Conservation (phyloP, 177 flowering plant species). For the Telopea speciosissima region DNA sequence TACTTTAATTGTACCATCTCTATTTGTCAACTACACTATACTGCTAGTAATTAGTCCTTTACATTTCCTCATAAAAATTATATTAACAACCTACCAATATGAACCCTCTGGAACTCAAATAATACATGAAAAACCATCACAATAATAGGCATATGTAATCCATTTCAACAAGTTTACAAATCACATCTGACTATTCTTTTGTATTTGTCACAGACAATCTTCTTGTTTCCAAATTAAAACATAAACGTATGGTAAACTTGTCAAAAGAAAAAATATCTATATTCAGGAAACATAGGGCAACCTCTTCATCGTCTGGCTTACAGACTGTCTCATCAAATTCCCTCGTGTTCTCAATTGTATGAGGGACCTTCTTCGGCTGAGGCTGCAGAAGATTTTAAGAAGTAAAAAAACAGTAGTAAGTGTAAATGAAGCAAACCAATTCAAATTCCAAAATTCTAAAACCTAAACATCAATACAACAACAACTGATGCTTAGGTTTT, state of each 20-base stretch:
- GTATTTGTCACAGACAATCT: not conserved
- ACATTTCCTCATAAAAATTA: too few species aligned
- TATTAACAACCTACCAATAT: too few species aligned
- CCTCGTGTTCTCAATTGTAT: constrained; percentile 90
- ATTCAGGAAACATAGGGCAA: constrained; percentile 10
- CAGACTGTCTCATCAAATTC: constrained; percentile 90
- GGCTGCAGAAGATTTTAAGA: constrained; percentile 32
- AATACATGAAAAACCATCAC: too few species aligned
- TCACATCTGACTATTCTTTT: not conserved
- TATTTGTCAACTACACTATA: too few species aligned
- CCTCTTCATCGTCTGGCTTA: constrained; percentile 93
- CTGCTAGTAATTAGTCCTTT: too few species aligned
- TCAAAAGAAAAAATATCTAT: too few species aligned
- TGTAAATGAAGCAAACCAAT: not conserved
- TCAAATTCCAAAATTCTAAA: not conserved
- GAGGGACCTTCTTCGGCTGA: constrained; percentile 53
- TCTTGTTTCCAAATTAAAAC: not conserved
- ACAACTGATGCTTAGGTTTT: too few species aligned
- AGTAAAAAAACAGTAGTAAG: not conserved
- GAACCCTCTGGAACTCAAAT: too few species aligned
- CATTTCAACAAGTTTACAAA: not conserved
- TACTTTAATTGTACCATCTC: too few species aligned
- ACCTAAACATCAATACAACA: not conserved
- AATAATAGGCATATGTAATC: too few species aligned
- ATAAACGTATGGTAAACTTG: too few species aligned